Percentiles rank a stretch among this genome's conserved stretches.
Conservation (phyloP, 179 eudicot species). For the Silene noctiflora region DNA sequence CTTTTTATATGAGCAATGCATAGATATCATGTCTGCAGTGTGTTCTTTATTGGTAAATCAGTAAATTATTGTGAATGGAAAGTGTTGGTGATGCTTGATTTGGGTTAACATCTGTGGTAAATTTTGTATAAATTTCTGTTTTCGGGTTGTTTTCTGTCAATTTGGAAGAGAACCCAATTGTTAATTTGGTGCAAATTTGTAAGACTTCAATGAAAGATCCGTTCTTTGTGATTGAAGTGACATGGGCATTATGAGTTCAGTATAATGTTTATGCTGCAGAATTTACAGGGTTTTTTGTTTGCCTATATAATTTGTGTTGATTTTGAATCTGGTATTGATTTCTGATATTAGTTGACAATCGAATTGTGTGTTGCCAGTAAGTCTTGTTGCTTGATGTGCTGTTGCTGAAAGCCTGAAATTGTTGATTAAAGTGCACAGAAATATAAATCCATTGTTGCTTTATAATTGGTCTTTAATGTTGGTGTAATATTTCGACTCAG, state of each 20-base stretch:
- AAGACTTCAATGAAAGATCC: constrained; percentile 10
- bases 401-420: not conserved
- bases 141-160: not conserved
- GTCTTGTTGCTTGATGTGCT: constrained; percentile 4
- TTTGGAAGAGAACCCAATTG: constrained; percentile 20
- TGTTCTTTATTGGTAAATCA: not conserved
- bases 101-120: not conserved
- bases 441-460: not conserved
- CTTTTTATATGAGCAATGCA: not conserved
- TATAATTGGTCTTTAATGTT: not conserved
- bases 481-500: not conserved
- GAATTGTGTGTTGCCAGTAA: not conserved
- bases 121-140: not conserved
- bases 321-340: not conserved
- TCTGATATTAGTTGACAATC: not conserved
- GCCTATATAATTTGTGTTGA: not conserved
- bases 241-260: constrained; percentile 10
- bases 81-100: constrained; percentile 17
- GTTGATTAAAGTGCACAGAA: not conserved
- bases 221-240: constrained; percentile 8
- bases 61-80: not conserved
- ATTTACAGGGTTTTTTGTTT: not conserved
- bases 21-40: not conserved
- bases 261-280: constrained; percentile 2
- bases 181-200: constrained; percentile 15